Base-by-base conservation (phyloP, 1,284 basidiomycete species). In the Cryptococcus amylolentus region DNA sequence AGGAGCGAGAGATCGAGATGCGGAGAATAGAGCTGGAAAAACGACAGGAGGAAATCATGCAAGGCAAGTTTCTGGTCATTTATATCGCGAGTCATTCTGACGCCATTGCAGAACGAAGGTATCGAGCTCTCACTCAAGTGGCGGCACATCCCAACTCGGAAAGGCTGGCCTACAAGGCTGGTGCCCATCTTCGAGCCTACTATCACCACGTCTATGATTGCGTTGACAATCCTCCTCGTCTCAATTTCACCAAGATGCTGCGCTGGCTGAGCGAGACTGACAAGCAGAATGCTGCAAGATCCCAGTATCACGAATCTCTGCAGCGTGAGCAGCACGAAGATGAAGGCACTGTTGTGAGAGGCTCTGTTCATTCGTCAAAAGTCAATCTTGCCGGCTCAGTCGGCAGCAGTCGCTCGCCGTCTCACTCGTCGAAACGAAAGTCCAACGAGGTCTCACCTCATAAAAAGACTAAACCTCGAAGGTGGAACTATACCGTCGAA, bases 111-210 rank as follows among this genome's bases (percentile, higher is more conserved):
- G 73, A 76, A 58, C 71, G 68, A 31, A 64, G 66, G 8, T 74
- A 64, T 62, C 61, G 61, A 18, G 70, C 71, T 18, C 56, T 74
- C 12, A 64, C 70, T 4, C 69, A 71, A 43, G 63, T 77, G 18
- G 68, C 72, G 12, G 69, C 71, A 5, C 75, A 78, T 61, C 75
- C 75, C 2, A 56, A 57, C 4, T 57, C 70, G 6, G 71, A 75
- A 55, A 56, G 63, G n/a, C 45, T 58, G 7, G 73, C 74, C 0
- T 71, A 71, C 52, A 61, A 57, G 8, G 63, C 64, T 1, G 63
- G 69, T 3, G 66, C 72, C 1, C 72, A 77, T 50, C 60, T 78
- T 26, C 71, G 73, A 47, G 69, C 67, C 3, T 73, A 67, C 56
- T 78, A 78, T 57, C 62, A 66, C 5, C 64, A 65, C 20, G 60